Conservation (phyloP, 768 basidiomycete species). For the Goffeauzyma gilvescens region DNA sequence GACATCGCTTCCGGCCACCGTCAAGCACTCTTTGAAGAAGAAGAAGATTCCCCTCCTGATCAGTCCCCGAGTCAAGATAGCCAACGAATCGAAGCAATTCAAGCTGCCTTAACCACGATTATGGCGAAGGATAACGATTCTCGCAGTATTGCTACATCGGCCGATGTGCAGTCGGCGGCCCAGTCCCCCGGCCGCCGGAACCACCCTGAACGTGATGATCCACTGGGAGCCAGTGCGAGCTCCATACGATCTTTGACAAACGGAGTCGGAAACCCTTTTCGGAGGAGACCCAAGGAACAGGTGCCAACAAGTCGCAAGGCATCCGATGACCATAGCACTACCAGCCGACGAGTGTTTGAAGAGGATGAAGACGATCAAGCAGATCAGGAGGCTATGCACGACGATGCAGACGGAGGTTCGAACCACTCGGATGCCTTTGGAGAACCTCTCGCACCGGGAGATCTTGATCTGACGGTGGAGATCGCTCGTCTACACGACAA, state of each 20-base stretch:
- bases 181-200: no score
- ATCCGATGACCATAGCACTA: no score
- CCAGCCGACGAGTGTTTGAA: constrained; percentile 10
- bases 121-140: constrained; percentile 55
- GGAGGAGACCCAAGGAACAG: no score
- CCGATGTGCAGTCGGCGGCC: no score
- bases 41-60: constrained; percentile 36
- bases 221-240: no score
- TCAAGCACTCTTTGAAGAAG: constrained; percentile 52
- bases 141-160: no score
- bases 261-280: no score
- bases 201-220: no score
- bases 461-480: constrained; percentile 70
- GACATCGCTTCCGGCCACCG: background rate
- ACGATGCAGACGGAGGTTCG: no score
- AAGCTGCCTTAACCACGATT: constrained; percentile 86
- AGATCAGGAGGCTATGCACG: background rate
- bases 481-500: constrained; percentile 61
- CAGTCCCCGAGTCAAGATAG: constrained; percentile 40
- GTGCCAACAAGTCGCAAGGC: no score
- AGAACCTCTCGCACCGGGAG: constrained; percentile 19
- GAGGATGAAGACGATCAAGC: constrained; percentile 4
- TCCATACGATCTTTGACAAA: no score
- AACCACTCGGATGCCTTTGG: no score
- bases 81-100: constrained; percentile 83